phyloP scores from a whole-genome alignment of 345 rosid species.

The Jatropha curcas region DNA sequence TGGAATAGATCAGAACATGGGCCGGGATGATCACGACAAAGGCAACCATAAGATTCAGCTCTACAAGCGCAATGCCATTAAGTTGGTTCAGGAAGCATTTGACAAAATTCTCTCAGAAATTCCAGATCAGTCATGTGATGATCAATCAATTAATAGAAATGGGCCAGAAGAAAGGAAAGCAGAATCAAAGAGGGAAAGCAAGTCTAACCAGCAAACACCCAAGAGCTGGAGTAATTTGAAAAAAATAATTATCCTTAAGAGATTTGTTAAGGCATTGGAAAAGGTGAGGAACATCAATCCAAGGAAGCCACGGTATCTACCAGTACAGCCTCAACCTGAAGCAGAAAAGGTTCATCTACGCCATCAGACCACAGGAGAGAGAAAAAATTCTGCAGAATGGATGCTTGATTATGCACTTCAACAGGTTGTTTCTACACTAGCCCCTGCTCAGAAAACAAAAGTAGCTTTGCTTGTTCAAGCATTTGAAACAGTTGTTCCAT shows the following conservation, averaged over 20 bases:
- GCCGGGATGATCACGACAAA: slow-evolving; percentile 35
- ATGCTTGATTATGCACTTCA: slow-evolving; percentile 88
- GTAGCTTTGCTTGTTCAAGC: slow-evolving; percentile 83
- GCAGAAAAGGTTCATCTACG: slow-evolving; percentile 67
- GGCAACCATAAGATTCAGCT: slow-evolving; percentile 35
- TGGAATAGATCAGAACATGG: slow-evolving; percentile 14
- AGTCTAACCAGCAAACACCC: slow-evolving; percentile 42
- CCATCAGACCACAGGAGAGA: slow-evolving; percentile 57
- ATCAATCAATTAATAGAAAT: slow-evolving; percentile 42
- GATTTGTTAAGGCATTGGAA: slow-evolving; percentile 81
- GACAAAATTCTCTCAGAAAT: slow-evolving; percentile 75
- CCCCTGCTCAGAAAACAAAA: slow-evolving; percentile 79
- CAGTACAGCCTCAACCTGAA: slow-evolving; percentile 47
- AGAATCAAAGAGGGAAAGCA: slow-evolving; percentile 31
- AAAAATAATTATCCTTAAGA: slow-evolving; percentile 62
- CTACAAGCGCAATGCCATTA: slow-evolving; percentile 55
- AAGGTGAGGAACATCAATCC: slow-evolving; percentile 56
- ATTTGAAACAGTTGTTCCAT: slow-evolving; percentile 60
- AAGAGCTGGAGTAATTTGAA: slow-evolving; percentile 84
- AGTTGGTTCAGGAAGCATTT: slow-evolving; percentile 75
- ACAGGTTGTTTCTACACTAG: slow-evolving; percentile 70
- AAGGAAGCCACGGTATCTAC: slow-evolving; percentile 38
- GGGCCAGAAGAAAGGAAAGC: slow-evolving; percentile 30
- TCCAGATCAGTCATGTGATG: slow-evolving; percentile 57
- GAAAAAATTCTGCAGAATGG: slow-evolving; percentile 73